Evolutionary conservation across 2,329 filamentous ascomycete species (phyloP).

Genomic region (Talaromyces sp.): DNA sequence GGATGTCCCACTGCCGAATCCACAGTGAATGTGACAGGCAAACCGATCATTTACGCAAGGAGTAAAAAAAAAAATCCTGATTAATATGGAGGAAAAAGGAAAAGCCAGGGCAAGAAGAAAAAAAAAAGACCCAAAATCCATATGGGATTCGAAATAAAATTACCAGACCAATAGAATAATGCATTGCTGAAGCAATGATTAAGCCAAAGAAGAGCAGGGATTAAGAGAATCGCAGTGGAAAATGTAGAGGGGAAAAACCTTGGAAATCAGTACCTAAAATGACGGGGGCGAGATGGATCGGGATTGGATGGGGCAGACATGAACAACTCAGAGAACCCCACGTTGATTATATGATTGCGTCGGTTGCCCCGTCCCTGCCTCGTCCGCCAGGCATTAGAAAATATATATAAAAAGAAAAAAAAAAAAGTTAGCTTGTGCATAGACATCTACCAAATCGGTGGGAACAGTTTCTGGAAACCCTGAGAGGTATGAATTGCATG

Average conservation of each 20-base stretch:
- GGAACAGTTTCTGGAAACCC: conserved; percentile 26
- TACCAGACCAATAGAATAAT: background rate
- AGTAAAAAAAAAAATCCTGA: background rate
- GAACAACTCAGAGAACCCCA: conserved; percentile 34
- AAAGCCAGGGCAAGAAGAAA: too few relatives aligned
- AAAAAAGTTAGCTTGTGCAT: conserved; percentile 15
- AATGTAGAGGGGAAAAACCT: conserved; percentile 17
- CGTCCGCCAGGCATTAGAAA: conserved; percentile 14
- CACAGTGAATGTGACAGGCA: conserved; percentile 3
- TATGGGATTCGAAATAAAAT: background rate
- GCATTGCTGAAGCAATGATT: background rate
- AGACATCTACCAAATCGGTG: conserved; percentile 19
- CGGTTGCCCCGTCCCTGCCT: conserved; percentile 17
- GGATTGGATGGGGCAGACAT: conserved; percentile 23
- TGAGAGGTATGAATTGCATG: conserved; percentile 21
- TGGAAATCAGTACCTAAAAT: background rate
- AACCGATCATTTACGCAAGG: conserved; percentile 4
- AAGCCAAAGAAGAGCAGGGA: background rate
- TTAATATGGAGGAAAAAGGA: background rate
- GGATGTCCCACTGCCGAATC: conserved; percentile 7
- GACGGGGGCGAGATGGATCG: conserved; percentile 17
- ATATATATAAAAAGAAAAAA: background rate
- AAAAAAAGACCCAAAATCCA: background rate
- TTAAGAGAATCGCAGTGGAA: conserved; percentile 2
- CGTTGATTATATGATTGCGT: conserved; percentile 15